These are phyloP conservation scores for Cercophora samala DNA, from an alignment of 495 filamentous ascomycete species.

Conservation along the genomic window DNA sequence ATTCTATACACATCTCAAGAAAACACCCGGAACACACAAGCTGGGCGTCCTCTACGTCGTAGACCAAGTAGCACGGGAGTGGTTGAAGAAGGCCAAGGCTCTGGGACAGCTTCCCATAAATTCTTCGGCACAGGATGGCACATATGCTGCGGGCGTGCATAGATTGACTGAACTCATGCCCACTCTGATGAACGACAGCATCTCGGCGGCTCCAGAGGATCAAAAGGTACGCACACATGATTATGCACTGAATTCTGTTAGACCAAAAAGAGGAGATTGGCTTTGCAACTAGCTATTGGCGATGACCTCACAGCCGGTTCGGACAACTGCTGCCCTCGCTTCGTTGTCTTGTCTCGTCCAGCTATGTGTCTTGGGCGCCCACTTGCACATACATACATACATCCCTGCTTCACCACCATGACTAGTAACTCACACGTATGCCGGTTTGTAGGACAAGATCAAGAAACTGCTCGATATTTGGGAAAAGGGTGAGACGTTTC, in stretches of 20 bases:
- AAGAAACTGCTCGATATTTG: slow-evolving; percentile 95
- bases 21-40: slow-evolving; percentile 91
- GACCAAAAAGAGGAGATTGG: too few species aligned
- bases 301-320: neutral
- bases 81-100: slow-evolving; percentile 91
- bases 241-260: slow-evolving; percentile 15
- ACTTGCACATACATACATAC: neutral
- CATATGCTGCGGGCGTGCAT: slow-evolving; percentile 91
- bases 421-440: slow-evolving; percentile 41
- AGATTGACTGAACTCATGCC: slow-evolving; percentile 94
- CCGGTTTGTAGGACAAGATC: slow-evolving; percentile 80
- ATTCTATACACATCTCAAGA: slow-evolving; percentile 95
- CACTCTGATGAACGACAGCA: slow-evolving; percentile 91
- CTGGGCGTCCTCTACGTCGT: slow-evolving; percentile 99
- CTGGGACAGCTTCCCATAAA: slow-evolving; percentile 73
- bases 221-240: slow-evolving; percentile 85
- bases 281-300: too few species aligned
- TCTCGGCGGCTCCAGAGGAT: slow-evolving; percentile 81
- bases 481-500: slow-evolving; percentile 93
- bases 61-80: slow-evolving; percentile 99
- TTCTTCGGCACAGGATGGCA: slow-evolving; percentile 76
- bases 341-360: neutral
- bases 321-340: neutral
- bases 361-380: neutral
- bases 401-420: neutral